Evolutionary conservation across 495 filamentous ascomycete species (phyloP).

Genomic region (Saxophila tyrrhenica): DNA sequence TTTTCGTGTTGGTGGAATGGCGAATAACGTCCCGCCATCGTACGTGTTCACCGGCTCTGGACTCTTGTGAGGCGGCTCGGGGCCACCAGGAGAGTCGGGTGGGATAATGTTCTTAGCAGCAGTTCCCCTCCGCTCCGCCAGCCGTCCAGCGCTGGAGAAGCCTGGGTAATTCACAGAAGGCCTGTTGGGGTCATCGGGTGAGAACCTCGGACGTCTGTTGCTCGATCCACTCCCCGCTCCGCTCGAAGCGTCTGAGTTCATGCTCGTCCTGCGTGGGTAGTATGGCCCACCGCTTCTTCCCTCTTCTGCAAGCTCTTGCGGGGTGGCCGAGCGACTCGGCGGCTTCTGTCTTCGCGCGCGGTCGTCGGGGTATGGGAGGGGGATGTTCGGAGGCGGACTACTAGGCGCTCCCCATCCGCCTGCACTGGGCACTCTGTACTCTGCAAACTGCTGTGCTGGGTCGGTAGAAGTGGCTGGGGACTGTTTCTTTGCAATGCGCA

Average conservation of each 20-base stretch:
- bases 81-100: constrained; percentile 44
- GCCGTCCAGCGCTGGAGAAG: constrained; percentile 16
- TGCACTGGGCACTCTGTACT: constrained; percentile 8
- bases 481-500: constrained; percentile 14
- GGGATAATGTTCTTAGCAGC: constrained; percentile 13
- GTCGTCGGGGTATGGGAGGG: constrained; percentile 14
- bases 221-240: constrained; percentile 7
- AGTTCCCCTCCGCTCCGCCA: constrained; percentile 36
- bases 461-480: not conserved
- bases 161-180: constrained; percentile 27
- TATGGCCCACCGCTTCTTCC: not conserved
- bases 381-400: constrained; percentile 10
- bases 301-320: constrained; percentile 12
- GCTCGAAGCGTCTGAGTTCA: constrained; percentile 15
- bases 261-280: constrained; percentile 8
- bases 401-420: constrained; percentile 10
- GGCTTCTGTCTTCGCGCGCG: not conserved
- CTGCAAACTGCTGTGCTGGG: constrained; percentile 17
- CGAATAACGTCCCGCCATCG: constrained; percentile 16
- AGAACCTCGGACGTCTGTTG: constrained; percentile 20
- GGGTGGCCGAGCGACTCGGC: constrained; percentile 9
- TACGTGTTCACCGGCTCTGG: constrained; percentile 24
- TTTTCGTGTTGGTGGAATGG: constrained; percentile 1
- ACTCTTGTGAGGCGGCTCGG: constrained; percentile 58
- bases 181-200: constrained; percentile 29